phyloP scores from a whole-genome alignment of 2,329 filamentous ascomycete genomes.

The Colletotrichum lentis region DNA sequence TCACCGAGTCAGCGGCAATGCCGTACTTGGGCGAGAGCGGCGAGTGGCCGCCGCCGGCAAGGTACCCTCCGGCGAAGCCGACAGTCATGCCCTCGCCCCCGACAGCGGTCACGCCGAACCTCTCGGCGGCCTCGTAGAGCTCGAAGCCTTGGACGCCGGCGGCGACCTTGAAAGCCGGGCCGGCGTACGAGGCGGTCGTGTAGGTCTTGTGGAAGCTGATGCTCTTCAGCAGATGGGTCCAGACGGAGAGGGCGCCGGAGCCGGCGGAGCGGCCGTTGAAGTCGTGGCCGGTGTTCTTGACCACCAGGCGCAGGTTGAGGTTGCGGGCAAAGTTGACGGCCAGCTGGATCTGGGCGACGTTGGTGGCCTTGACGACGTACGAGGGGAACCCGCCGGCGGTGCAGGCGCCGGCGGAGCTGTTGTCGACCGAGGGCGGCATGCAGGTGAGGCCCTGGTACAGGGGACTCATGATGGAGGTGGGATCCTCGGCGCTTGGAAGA shows the following conservation, averaged over 20 bases:
- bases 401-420: conserved; percentile 44
- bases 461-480: conserved; percentile 53
- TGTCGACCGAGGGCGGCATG: conserved; percentile 40
- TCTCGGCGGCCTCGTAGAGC: conserved; percentile 57
- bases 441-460: conserved; percentile 52
- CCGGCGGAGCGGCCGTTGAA: conserved; percentile 49
- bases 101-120: conserved; percentile 57
- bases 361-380: conserved; percentile 53
- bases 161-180: conserved; percentile 61
- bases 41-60: conserved; percentile 66
- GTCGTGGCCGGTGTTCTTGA: conserved; percentile 54
- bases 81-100: conserved; percentile 65
- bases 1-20: conserved; percentile 64
- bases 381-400: conserved; percentile 52
- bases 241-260: conserved; percentile 48
- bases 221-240: conserved; percentile 51
- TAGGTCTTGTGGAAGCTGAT: conserved; percentile 49
- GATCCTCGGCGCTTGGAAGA: conserved; percentile 46
- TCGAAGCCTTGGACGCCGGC: conserved; percentile 62
- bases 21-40: conserved; percentile 61
- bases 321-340: conserved; percentile 57
- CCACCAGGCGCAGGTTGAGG: conserved; percentile 57
- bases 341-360: conserved; percentile 55
- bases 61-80: conserved; percentile 66
- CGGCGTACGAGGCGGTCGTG: conserved; percentile 52